Evolutionary conservation across 2,329 filamentous ascomycete genomes (phyloP).

Genomic region (Xylaria sp.): DNA sequence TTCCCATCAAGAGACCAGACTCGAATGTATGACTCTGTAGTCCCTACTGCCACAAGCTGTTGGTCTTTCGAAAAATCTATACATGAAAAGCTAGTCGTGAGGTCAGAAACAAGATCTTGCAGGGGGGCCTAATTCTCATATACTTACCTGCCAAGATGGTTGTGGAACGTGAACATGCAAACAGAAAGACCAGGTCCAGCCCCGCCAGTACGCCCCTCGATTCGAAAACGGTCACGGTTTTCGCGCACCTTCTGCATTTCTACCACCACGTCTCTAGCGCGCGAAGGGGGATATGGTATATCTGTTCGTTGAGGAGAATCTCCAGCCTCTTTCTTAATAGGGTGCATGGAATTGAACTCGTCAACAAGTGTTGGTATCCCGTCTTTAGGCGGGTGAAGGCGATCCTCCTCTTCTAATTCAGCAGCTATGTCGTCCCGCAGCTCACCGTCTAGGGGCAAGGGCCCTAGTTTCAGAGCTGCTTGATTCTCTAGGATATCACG

Average conservation of each 20-base stretch:
- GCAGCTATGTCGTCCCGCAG: constrained; percentile 86
- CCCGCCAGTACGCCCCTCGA: constrained; percentile 84
- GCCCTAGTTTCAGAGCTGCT: constrained; percentile 76
- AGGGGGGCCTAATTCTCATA: background rate
- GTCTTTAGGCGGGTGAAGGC: constrained; percentile 74
- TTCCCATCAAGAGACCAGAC: constrained; percentile 92
- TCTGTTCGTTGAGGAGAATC: constrained; percentile 83
- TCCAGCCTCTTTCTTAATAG: constrained; percentile 88
- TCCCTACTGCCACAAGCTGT: constrained; percentile 86
- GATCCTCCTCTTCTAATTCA: constrained; percentile 86
- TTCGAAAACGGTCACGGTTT: constrained; percentile 89
- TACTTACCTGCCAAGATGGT: constrained; percentile 85
- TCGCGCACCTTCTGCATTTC: constrained; percentile 95
- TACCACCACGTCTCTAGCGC: constrained; percentile 89
- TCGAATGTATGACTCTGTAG: constrained; percentile 93
- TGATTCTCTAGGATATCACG: constrained; percentile 67
- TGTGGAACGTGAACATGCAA: constrained; percentile 99
- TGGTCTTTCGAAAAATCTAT: constrained; percentile 96
- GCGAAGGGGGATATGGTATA: constrained; percentile 86
- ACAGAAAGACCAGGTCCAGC: constrained; percentile 85
- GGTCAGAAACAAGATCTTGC: constrained; percentile 16
- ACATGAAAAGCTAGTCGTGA: constrained; percentile 75
- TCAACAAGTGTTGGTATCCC: constrained; percentile 82
- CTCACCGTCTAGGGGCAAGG: constrained; percentile 83
- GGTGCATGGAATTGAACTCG: constrained; percentile 81